Evolutionary conservation across 495 filamentous ascomycete genomes (phyloP).

Genomic region (Podospora conica): DNA sequence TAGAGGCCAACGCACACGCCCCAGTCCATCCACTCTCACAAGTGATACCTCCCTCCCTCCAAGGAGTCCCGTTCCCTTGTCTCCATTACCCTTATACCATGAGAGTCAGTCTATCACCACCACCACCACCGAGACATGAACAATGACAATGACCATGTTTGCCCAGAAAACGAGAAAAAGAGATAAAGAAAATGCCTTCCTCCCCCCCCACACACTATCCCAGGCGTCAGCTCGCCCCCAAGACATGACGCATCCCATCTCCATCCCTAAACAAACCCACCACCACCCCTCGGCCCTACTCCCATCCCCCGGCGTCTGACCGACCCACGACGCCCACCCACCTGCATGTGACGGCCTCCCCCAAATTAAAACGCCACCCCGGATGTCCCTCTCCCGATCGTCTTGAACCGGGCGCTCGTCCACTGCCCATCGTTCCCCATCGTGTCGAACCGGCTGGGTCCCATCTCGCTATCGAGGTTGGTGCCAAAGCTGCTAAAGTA

Average conservation of each 20-base stretch:
- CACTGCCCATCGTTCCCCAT: constrained; percentile 47
- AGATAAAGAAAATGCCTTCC: not conserved
- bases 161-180: not conserved
- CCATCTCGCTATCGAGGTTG: constrained; percentile 48
- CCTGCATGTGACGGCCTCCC: not conserved
- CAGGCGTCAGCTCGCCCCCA: not conserved
- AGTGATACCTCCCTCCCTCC: no score
- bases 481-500: constrained; percentile 77
- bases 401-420: constrained; percentile 45
- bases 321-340: not conserved
- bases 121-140: not conserved
- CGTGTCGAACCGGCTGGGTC: constrained; percentile 64
- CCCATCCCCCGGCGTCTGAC: not conserved
- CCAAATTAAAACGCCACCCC: constrained; percentile 31
- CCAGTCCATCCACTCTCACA: no score
- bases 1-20: no score
- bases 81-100: not conserved
- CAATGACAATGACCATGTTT: not conserved
- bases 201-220: not conserved
- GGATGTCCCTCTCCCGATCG: constrained; percentile 34
- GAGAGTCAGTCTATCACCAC: not conserved
- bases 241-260: not conserved
- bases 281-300: not conserved
- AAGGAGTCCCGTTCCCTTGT: not conserved
- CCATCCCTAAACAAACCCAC: no score